Conservation (phyloP, 2,329 filamentous ascomycete species). For the Microsporum audouinii region DNA sequence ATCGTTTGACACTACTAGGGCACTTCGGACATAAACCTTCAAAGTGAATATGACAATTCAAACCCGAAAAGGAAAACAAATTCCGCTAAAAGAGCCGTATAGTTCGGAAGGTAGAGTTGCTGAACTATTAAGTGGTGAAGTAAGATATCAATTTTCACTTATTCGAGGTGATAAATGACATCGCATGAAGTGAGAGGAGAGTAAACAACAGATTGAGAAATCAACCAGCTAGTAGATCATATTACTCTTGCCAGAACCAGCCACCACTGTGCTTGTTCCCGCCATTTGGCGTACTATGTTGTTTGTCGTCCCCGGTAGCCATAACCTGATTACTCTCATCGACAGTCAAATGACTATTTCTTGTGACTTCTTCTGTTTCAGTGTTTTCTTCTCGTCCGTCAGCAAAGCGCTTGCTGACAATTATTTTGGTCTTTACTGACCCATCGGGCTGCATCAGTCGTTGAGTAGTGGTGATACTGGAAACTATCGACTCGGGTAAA, state of each 20-base stretch:
- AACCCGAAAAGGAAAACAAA: not conserved
- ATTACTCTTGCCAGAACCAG: slow-evolving; percentile 32
- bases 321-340: not conserved
- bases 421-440: slow-evolving; percentile 45
- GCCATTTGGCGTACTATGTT: not conserved
- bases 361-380: slow-evolving; percentile 31
- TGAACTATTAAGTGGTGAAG: not conserved
- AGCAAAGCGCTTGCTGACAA: slow-evolving; percentile 47
- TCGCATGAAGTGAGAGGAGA: not conserved
- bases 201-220: not conserved
- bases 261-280: slow-evolving; percentile 14
- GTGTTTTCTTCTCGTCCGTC: slow-evolving; percentile 50
- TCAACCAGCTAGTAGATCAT: not conserved
- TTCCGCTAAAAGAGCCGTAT: not conserved
- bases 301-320: not conserved
- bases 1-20: not conserved
- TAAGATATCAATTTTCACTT: not conserved
- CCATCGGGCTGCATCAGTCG: slow-evolving; percentile 46
- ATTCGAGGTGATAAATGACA: not conserved
- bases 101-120: not conserved
- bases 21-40: not conserved
- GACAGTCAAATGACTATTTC: not conserved
- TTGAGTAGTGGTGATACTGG: slow-evolving; percentile 47
- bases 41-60: not conserved
- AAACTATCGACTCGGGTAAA: slow-evolving; percentile 34